Percentiles rank a stretch among this genome's conserved stretches.
These are phyloP conservation scores for Calonectria pteridis DNA, from an alignment of 2,329 filamentous ascomycete genomes.

Conservation along the genomic window DNA sequence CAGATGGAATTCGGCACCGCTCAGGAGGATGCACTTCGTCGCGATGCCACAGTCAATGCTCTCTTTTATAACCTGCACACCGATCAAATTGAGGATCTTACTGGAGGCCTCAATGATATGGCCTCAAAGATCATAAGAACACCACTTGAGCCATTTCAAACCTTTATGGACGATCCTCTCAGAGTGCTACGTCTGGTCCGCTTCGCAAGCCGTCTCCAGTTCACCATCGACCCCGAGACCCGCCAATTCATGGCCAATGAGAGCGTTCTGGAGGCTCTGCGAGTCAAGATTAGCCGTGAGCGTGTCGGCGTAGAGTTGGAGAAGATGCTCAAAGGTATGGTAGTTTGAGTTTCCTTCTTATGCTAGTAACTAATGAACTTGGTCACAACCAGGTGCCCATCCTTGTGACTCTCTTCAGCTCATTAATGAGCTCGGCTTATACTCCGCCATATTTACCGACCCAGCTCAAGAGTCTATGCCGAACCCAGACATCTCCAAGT, in stretches of 20 bases:
- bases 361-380: background rate
- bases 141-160: constrained; percentile 88
- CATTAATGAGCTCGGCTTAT: constrained; percentile 76
- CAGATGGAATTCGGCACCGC: constrained; percentile 94
- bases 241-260: constrained; percentile 80
- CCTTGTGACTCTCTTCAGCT: constrained; percentile 73
- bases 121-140: constrained; percentile 80
- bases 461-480: constrained; percentile 66
- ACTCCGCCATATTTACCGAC: constrained; percentile 80
- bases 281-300: constrained; percentile 91
- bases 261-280: constrained; percentile 84
- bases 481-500: constrained; percentile 69
- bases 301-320: constrained; percentile 88
- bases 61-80: constrained; percentile 95
- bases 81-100: constrained; percentile 85
- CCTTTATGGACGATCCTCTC: constrained; percentile 93
- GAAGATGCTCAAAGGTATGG: constrained; percentile 84
- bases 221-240: constrained; percentile 79
- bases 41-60: constrained; percentile 95
- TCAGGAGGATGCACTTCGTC: constrained; percentile 87
- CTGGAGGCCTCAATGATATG: constrained; percentile 83
- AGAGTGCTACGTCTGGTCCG: constrained; percentile 88
- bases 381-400: constrained; percentile 61
- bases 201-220: constrained; percentile 88
- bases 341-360: background rate